These are phyloP conservation scores for Phyllosticta capitalensis DNA, from an alignment of 2,329 filamentous ascomycete species.

Conservation along the genomic window DNA sequence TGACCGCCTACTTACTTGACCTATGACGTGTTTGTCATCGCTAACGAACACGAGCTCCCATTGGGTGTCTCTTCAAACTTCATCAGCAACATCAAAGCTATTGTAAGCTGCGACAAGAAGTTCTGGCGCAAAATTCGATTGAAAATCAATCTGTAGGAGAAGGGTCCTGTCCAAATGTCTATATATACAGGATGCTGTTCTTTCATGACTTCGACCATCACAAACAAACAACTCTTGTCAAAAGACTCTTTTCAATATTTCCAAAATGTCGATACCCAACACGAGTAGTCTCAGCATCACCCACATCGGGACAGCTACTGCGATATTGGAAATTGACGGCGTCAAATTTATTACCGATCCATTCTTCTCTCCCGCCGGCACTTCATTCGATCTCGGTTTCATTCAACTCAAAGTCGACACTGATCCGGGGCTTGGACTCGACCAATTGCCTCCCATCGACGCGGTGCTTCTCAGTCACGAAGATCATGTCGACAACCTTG, in stretches of 20 bases:
- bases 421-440: slow-evolving; percentile 28
- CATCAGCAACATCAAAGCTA: background rate
- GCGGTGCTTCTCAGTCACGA: slow-evolving; percentile 43
- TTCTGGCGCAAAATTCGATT: background rate
- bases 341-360: slow-evolving; percentile 20
- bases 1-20: background rate
- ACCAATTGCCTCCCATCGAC: slow-evolving; percentile 37
- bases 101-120: background rate
- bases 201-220: background rate
- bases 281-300: slow-evolving; percentile 28
- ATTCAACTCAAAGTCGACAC: slow-evolving; percentile 1
- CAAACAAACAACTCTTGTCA: background rate
- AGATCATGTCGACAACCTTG: slow-evolving; percentile 43
- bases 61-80: background rate
- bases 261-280: background rate
- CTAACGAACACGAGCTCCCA: background rate
- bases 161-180: background rate
- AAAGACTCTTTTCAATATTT: too few relatives aligned
- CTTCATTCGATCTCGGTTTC: background rate
- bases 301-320: slow-evolving; percentile 41
- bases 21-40: background rate
- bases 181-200: background rate
- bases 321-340: slow-evolving; percentile 30
- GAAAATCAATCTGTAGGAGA: background rate
- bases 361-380: slow-evolving; percentile 18